These are phyloP conservation scores for Pseudozyma tsukubaensis DNA, from an alignment of 1,284 basidiomycete species.

Conservation along the genomic window DNA sequence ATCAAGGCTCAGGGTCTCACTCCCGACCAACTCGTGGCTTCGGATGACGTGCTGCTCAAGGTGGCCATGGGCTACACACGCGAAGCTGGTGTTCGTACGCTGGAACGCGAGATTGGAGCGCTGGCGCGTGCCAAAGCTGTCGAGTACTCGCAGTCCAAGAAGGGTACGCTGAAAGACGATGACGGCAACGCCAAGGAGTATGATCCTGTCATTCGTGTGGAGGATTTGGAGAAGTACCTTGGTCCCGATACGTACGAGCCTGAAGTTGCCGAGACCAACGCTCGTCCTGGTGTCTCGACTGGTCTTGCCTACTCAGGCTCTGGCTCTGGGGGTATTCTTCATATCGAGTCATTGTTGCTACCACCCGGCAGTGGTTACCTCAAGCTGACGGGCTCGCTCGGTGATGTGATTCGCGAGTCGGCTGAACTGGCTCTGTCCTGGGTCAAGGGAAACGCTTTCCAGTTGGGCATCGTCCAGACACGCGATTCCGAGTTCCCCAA, in stretches of 20 bases:
- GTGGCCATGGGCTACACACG: slow-evolving; percentile 83
- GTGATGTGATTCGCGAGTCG: slow-evolving; percentile 82
- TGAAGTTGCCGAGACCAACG: slow-evolving; percentile 80
- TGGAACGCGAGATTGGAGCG: slow-evolving; percentile 87
- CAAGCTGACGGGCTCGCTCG: slow-evolving; percentile 81
- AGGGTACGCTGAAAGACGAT: slow-evolving; percentile 69
- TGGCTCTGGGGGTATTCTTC: slow-evolving; percentile 86
- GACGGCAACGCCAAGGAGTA: slow-evolving; percentile 71
- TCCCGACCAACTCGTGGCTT: slow-evolving; percentile 73
- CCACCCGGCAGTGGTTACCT: slow-evolving; percentile 77
- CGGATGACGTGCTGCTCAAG: slow-evolving; percentile 77
- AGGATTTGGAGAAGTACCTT: slow-evolving; percentile 84
- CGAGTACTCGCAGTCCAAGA: slow-evolving; percentile 82
- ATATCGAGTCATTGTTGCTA: slow-evolving; percentile 81
- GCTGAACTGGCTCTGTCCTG: slow-evolving; percentile 80
- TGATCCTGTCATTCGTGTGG: slow-evolving; percentile 75
- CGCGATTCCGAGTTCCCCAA: slow-evolving; percentile 79
- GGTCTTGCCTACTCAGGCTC: slow-evolving; percentile 88
- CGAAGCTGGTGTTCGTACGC: slow-evolving; percentile 89
- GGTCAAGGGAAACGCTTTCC: slow-evolving; percentile 81
- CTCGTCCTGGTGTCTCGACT: slow-evolving; percentile 79
- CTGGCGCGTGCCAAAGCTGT: slow-evolving; percentile 77
- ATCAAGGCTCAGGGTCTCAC: slow-evolving; percentile 77
- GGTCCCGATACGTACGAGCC: slow-evolving; percentile 84
- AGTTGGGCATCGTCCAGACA: slow-evolving; percentile 79